Evolutionary conservation across 1,284 basidiomycete species (phyloP).

Genomic region (Pascua guehoae): DNA sequence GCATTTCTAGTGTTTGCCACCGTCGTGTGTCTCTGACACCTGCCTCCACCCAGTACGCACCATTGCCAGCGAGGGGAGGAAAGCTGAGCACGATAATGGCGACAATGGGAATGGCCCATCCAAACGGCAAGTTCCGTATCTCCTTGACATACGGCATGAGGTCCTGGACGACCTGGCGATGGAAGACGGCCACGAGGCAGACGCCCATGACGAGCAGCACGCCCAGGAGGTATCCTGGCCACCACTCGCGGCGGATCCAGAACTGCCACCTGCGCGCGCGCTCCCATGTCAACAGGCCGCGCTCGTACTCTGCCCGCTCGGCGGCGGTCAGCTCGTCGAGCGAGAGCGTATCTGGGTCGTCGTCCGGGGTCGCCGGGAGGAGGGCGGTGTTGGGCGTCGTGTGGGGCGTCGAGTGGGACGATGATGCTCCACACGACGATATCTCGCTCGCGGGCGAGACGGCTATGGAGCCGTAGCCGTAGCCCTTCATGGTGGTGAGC

Average conservation of each 20-base stretch:
- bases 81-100: conserved; percentile 48
- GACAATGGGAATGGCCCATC: conserved; percentile 41
- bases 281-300: conserved; percentile 30
- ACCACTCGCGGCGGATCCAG: conserved; percentile 32
- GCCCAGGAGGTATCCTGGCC: conserved; percentile 23
- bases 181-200: conserved; percentile 29
- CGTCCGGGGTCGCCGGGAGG: too few relatives aligned
- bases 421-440: too few relatives aligned
- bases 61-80: conserved; percentile 48
- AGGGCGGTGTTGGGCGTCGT: too few relatives aligned
- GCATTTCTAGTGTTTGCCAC: background rate
- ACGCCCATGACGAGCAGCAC: conserved; percentile 19
- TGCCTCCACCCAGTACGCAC: conserved; percentile 13
- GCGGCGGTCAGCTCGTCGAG: conserved; percentile 17
- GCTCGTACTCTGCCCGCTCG: conserved; percentile 32
- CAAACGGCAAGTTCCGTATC: conserved; percentile 22
- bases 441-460: too few relatives aligned
- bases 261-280: conserved; percentile 25
- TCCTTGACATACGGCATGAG: conserved; percentile 27
- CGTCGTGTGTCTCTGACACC: background rate
- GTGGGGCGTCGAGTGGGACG: too few relatives aligned
- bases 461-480: too few relatives aligned
- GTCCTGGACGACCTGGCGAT: conserved; percentile 31
- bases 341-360: too few relatives aligned
- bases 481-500: too few relatives aligned